Base-by-base conservation (phyloP, 2,329 filamentous ascomycete species). In the Penicillium digitatum region DNA sequence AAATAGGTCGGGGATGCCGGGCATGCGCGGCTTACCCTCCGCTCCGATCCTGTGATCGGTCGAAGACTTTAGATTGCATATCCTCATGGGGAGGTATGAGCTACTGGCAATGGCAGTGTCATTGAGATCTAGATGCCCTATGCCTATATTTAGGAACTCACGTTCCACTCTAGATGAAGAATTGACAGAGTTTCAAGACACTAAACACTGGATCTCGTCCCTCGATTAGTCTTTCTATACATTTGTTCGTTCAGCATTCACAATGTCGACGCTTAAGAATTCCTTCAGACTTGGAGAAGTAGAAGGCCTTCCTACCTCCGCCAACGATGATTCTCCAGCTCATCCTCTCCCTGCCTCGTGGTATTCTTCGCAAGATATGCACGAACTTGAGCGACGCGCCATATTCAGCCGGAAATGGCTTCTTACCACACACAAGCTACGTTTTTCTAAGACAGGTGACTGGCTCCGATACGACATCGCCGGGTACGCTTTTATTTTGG, bases 401-500 rank as follows among this genome's bases (percentile, higher is more conserved):
- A 80, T 83, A 63, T 83, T 82, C 66, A 83, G 81, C 34, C 81
- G 44, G 76, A 84, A 73, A 74, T 74, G 72, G 72, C 62, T 74
- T 12, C 63, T 71, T 16, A 67, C 68, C 8, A 72, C 70, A 11
- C 72, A 74, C 54, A 61, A 77, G 58, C 69, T 73, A 44, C 74
- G 82, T 46, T 70, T 86, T 26, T 64, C 69, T 54, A 78, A 82
- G 46, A 62, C 74, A 7, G 84, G 83, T 5, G 82, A 85, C 68
- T 86, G 77, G 71, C 70, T 83, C 12, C 75, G 76, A 32, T 86
- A 78, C 60, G 74, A 79, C n/a, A 72, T 83, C 5, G 81, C 82
- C 7, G 82, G 79, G 12, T 84, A 80, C 68, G 74, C 81, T 24
- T 81, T 86, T 66, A 71, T 85, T 61, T 67, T 85, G 11, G 72